phyloP scores from a whole-genome alignment of 331 rosid species.

The Quercus tomentella region DNA sequence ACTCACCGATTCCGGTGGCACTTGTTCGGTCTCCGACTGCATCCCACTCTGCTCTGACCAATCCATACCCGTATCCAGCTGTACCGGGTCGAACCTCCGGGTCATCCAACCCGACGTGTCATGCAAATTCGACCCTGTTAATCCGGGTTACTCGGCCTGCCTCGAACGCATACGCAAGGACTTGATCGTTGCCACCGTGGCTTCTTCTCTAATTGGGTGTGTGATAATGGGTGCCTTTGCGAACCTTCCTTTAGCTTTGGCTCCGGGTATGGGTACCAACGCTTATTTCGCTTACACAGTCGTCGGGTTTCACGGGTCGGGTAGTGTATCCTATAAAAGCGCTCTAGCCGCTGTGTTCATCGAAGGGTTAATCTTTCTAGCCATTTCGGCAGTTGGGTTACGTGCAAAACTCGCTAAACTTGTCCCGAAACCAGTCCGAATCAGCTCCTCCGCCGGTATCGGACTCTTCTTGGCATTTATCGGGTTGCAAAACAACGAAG shows the following conservation, averaged over 20 bases:
- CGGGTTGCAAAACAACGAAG: constrained; percentile 81
- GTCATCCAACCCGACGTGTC: constrained; percentile 49
- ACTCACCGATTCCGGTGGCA: constrained; percentile 85
- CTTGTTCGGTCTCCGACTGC: constrained; percentile 84
- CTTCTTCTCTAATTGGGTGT: constrained; percentile 81
- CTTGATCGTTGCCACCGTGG: constrained; percentile 85
- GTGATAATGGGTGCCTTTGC: constrained; percentile 91
- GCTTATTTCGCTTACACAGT: constrained; percentile 98
- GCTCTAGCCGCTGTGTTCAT: constrained; percentile 87
- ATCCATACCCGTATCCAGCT: constrained; percentile 37
- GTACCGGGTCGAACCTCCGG: constrained; percentile 34
- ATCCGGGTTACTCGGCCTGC: constrained; percentile 78
- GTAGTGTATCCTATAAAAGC: constrained; percentile 63
- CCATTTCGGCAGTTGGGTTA: constrained; percentile 74
- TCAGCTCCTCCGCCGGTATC: constrained; percentile 96
- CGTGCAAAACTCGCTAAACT: constrained; percentile 80
- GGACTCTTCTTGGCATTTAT: constrained; percentile 92
- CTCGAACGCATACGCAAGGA: constrained; percentile 65
- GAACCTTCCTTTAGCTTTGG: constrained; percentile 83
- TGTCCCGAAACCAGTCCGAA: constrained; percentile 84
- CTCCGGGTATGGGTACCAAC: constrained; percentile 97
- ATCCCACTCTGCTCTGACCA: constrained; percentile 76
- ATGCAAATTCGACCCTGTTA: constrained; percentile 83
- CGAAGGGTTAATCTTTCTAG: constrained; percentile 68
- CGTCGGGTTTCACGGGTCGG: constrained; percentile 96